Conservation (phyloP, 1,284 basidiomycete genomes). For the Tilletia horrida region DNA sequence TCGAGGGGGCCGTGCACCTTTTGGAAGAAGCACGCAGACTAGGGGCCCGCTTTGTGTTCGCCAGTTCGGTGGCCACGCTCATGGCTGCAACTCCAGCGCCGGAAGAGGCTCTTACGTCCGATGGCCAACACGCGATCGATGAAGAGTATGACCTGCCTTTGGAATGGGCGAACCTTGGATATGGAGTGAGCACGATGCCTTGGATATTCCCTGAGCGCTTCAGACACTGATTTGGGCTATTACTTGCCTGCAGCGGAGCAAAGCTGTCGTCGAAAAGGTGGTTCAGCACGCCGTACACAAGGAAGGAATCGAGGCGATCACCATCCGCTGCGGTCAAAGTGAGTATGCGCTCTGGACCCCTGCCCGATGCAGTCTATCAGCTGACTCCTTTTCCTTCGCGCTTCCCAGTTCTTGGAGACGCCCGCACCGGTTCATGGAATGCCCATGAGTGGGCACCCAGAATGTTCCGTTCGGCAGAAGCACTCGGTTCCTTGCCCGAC, state of each 20-base stretch:
- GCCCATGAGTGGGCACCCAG: neutral
- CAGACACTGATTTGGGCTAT: neutral
- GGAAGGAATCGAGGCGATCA: neutral
- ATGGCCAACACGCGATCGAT: neutral
- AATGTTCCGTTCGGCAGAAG: neutral
- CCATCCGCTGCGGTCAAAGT: slow-evolving; percentile 14
- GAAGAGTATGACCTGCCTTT: slow-evolving; percentile 2
- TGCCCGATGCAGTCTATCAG: neutral
- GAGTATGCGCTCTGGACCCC: too few species aligned
- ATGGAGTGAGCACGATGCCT: neutral
- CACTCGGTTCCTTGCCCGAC: neutral
- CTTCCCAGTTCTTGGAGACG: neutral
- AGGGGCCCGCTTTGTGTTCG: neutral
- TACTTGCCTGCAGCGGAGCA: neutral
- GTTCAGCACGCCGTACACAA: neutral
- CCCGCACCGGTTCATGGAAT: slow-evolving; percentile 6
- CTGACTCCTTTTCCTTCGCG: neutral
- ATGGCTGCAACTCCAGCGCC: neutral
- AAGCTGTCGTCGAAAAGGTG: slow-evolving; percentile 5
- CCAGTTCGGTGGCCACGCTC: slow-evolving; percentile 2
- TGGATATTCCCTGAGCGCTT: neutral
- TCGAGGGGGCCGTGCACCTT: slow-evolving; percentile 3
- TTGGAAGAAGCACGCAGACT: neutral
- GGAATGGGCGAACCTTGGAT: slow-evolving; percentile 1
- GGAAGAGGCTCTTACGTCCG: neutral